These are phyloP conservation scores for Phytophthora parvispora DNA, from an alignment of 352 stramenopile species.

Conservation along the genomic window DNA sequence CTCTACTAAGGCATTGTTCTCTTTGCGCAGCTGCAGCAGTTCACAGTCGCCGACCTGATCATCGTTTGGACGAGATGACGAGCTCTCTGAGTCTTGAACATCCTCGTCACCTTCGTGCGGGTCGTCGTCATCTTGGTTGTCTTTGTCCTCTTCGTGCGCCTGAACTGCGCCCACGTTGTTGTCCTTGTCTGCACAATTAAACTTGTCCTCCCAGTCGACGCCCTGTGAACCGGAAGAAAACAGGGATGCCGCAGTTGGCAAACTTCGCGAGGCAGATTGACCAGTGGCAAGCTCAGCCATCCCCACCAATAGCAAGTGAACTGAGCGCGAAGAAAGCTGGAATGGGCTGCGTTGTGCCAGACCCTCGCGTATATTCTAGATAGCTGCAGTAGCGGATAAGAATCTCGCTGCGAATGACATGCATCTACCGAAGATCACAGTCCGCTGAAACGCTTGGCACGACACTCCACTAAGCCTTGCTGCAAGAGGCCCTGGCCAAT, in stretches of 20 bases:
- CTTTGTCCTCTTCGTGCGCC: neutral
- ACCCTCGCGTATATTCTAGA: neutral
- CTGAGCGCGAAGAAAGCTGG: constrained; percentile 1
- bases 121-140: constrained; percentile 31
- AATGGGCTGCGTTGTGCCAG: neutral
- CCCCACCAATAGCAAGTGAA: neutral
- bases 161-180: neutral
- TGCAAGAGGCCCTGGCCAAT: neutral
- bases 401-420: neutral
- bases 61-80: neutral
- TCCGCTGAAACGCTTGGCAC: neutral
- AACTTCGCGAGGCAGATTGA: neutral
- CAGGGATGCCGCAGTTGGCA: constrained; percentile 1
- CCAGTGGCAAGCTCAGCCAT: constrained; percentile 10
- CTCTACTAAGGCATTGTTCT: constrained; percentile 12
- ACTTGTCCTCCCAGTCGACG: constrained; percentile 10
- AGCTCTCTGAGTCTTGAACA: neutral
- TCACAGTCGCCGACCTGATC: neutral
- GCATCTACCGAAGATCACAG: constrained; percentile 13
- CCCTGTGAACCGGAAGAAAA: neutral
- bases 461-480: neutral
- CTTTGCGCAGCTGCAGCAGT: constrained; percentile 13
- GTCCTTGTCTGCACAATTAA: constrained; percentile 5
- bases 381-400: constrained; percentile 33
- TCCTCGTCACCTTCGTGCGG: neutral